phyloP scores from a whole-genome alignment of 225 moss, liverwort and hornwort genomes.

The Lunularia cruciata region DNA sequence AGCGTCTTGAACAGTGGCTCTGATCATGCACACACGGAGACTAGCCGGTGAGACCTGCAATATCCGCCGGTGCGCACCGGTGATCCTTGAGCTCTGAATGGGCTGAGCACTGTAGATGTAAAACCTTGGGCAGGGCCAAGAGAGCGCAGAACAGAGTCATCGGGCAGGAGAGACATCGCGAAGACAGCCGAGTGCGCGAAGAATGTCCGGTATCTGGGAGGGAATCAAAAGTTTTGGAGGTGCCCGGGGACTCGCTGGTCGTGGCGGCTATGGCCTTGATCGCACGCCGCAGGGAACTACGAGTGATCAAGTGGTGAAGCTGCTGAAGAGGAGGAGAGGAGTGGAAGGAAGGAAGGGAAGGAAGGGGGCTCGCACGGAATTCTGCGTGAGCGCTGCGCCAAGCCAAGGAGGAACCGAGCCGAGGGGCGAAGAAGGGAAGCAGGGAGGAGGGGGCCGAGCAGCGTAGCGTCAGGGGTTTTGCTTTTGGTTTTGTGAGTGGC shows the following conservation, averaged over 20 bases:
- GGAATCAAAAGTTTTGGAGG: slow-evolving; percentile 11
- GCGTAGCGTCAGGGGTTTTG: slow-evolving; percentile 17
- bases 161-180: not conserved
- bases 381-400: not conserved
- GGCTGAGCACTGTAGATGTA: not conserved
- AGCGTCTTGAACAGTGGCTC: too few species aligned
- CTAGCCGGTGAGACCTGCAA: not conserved
- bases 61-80: not conserved
- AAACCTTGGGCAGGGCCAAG: not conserved
- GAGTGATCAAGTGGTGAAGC: not conserved
- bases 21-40: not conserved
- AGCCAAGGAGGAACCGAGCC: not conserved
- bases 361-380: not conserved
- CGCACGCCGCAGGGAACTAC: slow-evolving; percentile 17
- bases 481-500: not conserved
- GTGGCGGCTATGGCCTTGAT: slow-evolving; percentile 25
- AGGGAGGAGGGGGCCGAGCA: not conserved
- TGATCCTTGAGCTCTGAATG: not conserved
- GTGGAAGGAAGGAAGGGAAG: not conserved
- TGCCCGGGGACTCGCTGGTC: not conserved
- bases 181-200: not conserved
- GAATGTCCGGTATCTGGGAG: not conserved
- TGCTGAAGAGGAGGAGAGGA: not conserved
- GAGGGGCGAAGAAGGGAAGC: not conserved
- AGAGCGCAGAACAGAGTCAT: not conserved